Conservation (phyloP, 1,284 basidiomycete genomes). For the Meripilus lineatus region DNA sequence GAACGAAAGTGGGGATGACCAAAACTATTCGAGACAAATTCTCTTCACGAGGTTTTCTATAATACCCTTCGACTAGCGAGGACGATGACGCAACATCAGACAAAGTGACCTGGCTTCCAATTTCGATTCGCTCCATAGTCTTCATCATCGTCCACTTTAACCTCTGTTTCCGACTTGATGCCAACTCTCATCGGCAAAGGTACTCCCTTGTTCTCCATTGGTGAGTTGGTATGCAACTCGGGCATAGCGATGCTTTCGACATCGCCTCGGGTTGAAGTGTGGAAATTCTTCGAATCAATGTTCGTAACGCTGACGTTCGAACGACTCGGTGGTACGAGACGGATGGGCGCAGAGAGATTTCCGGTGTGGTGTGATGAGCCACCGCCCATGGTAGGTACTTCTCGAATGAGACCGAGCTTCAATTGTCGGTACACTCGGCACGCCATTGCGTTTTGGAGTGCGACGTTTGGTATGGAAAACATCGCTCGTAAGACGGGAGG, state of each 20-base stretch:
- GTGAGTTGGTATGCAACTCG: too few species aligned
- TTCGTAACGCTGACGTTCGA: background rate
- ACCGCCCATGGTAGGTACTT: background rate
- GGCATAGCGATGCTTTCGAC: background rate
- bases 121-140: background rate
- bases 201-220: too few species aligned
- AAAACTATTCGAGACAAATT: background rate
- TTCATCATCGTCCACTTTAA: background rate
- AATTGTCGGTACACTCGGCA: slow-evolving; percentile 24
- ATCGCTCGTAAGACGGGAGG: slow-evolving; percentile 6
- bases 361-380: background rate
- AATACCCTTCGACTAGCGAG: too few species aligned
- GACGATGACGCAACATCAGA: too few species aligned
- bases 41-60: too few species aligned
- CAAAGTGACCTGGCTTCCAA: background rate
- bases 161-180: background rate
- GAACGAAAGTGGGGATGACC: background rate
- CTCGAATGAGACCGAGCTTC: slow-evolving; percentile 13
- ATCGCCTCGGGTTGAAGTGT: background rate
- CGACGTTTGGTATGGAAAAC: slow-evolving; percentile 18
- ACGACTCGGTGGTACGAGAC: background rate
- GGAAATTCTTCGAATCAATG: background rate
- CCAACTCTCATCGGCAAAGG: background rate
- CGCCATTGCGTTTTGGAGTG: slow-evolving; percentile 25
- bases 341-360: too few species aligned